Percentiles rank a stretch among this genome's conserved stretches.
phyloP scores from a whole-genome alignment of 2,329 filamentous ascomycete genomes.

The Orbilia brochopaga region DNA sequence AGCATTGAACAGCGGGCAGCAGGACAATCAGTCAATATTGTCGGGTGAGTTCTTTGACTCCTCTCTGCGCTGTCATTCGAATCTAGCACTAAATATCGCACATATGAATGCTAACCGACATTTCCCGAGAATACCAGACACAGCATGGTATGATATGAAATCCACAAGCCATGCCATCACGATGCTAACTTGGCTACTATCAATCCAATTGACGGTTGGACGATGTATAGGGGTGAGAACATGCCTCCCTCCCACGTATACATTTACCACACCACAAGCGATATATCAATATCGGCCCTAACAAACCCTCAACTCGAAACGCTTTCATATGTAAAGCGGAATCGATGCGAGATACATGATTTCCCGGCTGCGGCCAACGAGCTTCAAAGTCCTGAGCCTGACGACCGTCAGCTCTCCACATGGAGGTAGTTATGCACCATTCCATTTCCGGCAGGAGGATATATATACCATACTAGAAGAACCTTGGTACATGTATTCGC shows the following conservation, averaged over 20 bases:
- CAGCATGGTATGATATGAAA: constrained; percentile 60
- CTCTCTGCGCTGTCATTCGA: not conserved
- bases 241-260: not conserved
- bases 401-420: constrained; percentile 59
- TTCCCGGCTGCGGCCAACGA: constrained; percentile 62
- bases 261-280: not conserved
- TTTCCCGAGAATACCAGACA: constrained; percentile 60
- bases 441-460: no score
- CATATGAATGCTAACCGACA: no score
- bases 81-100: no score
- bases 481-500: not conserved
- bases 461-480: not conserved
- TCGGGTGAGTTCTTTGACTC: constrained; percentile 47
- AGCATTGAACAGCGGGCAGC: constrained; percentile 61
- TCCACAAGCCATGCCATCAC: not conserved
- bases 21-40: constrained; percentile 56
- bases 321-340: constrained; percentile 60
- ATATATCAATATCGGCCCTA: constrained; percentile 4
- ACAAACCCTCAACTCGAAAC: not conserved
- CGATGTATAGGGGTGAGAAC: constrained; percentile 50
- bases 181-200: not conserved
- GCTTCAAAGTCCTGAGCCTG: constrained; percentile 55
- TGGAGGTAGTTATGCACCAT: constrained; percentile 54
- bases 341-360: constrained; percentile 72
- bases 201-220: not conserved